Conservation (phyloP, 805 yeast genomes). For the Nakazawaea ishiwadae region DNA sequence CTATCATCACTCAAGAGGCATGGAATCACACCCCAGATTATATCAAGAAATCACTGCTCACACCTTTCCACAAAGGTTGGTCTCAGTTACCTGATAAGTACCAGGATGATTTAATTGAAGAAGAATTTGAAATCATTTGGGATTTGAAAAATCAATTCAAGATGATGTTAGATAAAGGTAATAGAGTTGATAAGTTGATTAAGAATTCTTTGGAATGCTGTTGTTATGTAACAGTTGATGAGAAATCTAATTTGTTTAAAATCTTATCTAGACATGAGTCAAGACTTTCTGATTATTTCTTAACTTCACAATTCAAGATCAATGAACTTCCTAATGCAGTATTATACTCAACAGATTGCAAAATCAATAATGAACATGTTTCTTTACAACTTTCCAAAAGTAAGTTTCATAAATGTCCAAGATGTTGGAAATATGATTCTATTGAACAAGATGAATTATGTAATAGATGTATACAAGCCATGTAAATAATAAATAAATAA, state of each 20-base stretch:
- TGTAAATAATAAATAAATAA: conserved; percentile 3
- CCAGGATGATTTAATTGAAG: conserved; percentile 30
- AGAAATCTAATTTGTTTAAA: conserved; percentile 1
- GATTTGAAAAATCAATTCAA: conserved; percentile 44
- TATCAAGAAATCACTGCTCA: conserved; percentile 21
- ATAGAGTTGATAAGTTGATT: conserved; percentile 44
- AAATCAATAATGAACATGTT: conserved; percentile 25
- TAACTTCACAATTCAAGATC: conserved; percentile 60
- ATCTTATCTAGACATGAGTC: conserved; percentile 27
- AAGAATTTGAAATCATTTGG: conserved; percentile 43
- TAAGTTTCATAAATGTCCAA: conserved; percentile 65
- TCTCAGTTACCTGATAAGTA: conserved; percentile 30
- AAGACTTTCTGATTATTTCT: conserved; percentile 53
- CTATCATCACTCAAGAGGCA: conserved; percentile 81
- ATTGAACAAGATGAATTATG: conserved; percentile 52
- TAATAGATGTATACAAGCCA: conserved; percentile 44
- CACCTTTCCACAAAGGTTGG: conserved; percentile 49
- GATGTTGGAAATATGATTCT: conserved; percentile 87
- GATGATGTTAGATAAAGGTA: conserved; percentile 49
- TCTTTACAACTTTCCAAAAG: conserved; percentile 33
- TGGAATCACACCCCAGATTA: conserved; percentile 56
- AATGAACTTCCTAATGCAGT: conserved; percentile 23
- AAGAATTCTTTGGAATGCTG: conserved; percentile 58
- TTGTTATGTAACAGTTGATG: conserved; percentile 24
- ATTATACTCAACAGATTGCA: conserved; percentile 3